A percentile compares a stretch with the other conserved stretches of the same genome.
phyloP scores from a whole-genome alignment of 805 yeast genomes.

The Phaffomyces opuntiae region DNA sequence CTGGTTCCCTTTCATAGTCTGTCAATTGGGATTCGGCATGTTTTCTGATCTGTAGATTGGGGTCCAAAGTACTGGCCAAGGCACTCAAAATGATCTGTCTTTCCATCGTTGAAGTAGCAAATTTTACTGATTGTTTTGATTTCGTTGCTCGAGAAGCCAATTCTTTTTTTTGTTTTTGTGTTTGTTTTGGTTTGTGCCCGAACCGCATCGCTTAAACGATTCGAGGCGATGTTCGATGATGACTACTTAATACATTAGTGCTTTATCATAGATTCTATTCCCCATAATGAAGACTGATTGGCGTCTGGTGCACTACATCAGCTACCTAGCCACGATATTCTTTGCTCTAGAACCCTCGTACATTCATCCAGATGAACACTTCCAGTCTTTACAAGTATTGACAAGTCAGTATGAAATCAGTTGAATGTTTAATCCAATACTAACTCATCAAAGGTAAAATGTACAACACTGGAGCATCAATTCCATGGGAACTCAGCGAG shows the following conservation, averaged over 20 bases:
- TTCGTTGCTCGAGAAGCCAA: neutral
- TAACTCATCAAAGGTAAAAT: neutral
- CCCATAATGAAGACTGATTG: constrained; percentile 4
- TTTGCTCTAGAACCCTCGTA: constrained; percentile 70
- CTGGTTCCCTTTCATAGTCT: constrained; percentile 47
- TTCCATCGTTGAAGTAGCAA: constrained; percentile 24
- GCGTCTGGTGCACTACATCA: constrained; percentile 17
- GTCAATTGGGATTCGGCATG: constrained; percentile 46
- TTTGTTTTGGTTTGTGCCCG: neutral
- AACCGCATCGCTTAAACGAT: neutral
- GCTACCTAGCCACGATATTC: constrained; percentile 30
- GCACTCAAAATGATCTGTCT: constrained; percentile 42
- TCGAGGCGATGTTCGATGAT: too few species aligned
- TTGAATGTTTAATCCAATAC: neutral
- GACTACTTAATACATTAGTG: too few species aligned
- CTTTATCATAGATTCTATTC: neutral
- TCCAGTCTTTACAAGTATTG: constrained; percentile 80
- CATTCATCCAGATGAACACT: constrained; percentile 97
- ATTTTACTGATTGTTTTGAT: neutral
- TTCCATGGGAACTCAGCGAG: constrained; percentile 77
- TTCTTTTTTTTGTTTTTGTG: neutral
- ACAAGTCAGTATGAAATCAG: constrained; percentile 25
- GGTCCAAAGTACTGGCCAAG: constrained; percentile 48
- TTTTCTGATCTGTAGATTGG: constrained; percentile 41
- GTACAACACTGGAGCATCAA: constrained; percentile 8